Conservation (phyloP, 768 basidiomycete species). For the Gloeostereum incarnatum region DNA sequence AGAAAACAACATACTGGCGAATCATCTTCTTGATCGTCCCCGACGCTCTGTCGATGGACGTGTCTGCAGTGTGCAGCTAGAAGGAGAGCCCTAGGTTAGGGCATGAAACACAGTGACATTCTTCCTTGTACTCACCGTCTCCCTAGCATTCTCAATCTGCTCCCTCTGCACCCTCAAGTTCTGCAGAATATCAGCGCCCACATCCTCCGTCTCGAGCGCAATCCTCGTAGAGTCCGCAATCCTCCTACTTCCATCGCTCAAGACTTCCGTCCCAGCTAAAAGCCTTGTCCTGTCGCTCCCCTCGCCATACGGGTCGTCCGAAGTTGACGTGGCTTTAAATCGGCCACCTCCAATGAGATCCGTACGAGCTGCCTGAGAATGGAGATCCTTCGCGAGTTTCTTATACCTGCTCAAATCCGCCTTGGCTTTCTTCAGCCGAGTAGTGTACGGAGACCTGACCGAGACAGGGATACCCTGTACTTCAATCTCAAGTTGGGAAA, state of each 20-base stretch:
- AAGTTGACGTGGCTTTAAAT: slow-evolving; percentile 15
- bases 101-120: too few relatives aligned
- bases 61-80: slow-evolving; percentile 75
- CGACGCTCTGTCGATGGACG: slow-evolving; percentile 76
- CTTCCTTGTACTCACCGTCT: slow-evolving; percentile 58
- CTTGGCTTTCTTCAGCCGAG: slow-evolving; percentile 61
- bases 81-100: background rate
- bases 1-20: slow-evolving; percentile 73
- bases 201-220: slow-evolving; percentile 88
- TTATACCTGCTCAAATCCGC: slow-evolving; percentile 66
- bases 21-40: slow-evolving; percentile 93
- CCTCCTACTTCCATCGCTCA: slow-evolving; percentile 69
- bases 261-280: slow-evolving; percentile 57
- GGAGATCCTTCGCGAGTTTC: slow-evolving; percentile 66
- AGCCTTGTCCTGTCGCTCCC: slow-evolving; percentile 62
- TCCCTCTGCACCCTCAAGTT: slow-evolving; percentile 78
- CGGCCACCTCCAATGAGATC: slow-evolving; percentile 39
- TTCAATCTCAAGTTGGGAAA: slow-evolving; percentile 93
- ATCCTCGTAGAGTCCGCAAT: slow-evolving; percentile 74
- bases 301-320: slow-evolving; percentile 69
- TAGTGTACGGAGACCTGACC: slow-evolving; percentile 58
- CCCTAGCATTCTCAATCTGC: slow-evolving; percentile 81
- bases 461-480: slow-evolving; percentile 87
- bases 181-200: slow-evolving; percentile 82
- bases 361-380: slow-evolving; percentile 52